Evolutionary conservation across 768 basidiomycete species (phyloP).

Genomic region (Fistulinella prunicolor): DNA sequence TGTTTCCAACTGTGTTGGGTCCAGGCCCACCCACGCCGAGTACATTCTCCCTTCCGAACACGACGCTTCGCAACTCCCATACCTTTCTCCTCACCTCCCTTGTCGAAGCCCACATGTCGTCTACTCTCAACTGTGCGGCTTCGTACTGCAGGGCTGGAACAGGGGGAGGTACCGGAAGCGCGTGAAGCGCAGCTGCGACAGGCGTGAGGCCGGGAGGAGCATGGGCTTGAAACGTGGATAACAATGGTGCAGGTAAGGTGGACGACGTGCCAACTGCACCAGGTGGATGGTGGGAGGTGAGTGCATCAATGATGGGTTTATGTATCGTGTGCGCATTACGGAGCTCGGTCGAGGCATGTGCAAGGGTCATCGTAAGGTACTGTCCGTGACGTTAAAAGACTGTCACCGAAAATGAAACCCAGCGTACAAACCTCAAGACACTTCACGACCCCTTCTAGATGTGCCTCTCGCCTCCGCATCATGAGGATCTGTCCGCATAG

Average conservation of each 20-base stretch:
- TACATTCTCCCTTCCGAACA: slow-evolving; percentile 61
- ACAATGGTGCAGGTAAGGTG: slow-evolving; percentile 1
- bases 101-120: slow-evolving; percentile 66
- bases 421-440: slow-evolving; percentile 49
- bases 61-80: slow-evolving; percentile 60
- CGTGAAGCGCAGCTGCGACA: slow-evolving; percentile 34
- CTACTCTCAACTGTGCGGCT: slow-evolving; percentile 61
- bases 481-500: slow-evolving; percentile 71
- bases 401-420: slow-evolving; percentile 8
- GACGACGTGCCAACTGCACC: background rate
- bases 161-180: slow-evolving; percentile 21
- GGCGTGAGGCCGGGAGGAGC: slow-evolving; percentile 21
- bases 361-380: slow-evolving; percentile 53
- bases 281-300: slow-evolving; percentile 32
- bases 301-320: slow-evolving; percentile 42
- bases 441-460: slow-evolving; percentile 60
- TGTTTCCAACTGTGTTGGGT: slow-evolving; percentile 52
- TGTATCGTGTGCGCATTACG: slow-evolving; percentile 59
- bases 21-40: slow-evolving; percentile 30
- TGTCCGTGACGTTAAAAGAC: slow-evolving; percentile 19
- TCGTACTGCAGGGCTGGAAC: slow-evolving; percentile 60
- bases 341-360: slow-evolving; percentile 52
- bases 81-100: slow-evolving; percentile 59
- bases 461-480: slow-evolving; percentile 63
- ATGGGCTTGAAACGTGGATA: slow-evolving; percentile 3